Evolutionary conservation across 805 yeast species (phyloP).

Genomic region (Candida ficus): DNA sequence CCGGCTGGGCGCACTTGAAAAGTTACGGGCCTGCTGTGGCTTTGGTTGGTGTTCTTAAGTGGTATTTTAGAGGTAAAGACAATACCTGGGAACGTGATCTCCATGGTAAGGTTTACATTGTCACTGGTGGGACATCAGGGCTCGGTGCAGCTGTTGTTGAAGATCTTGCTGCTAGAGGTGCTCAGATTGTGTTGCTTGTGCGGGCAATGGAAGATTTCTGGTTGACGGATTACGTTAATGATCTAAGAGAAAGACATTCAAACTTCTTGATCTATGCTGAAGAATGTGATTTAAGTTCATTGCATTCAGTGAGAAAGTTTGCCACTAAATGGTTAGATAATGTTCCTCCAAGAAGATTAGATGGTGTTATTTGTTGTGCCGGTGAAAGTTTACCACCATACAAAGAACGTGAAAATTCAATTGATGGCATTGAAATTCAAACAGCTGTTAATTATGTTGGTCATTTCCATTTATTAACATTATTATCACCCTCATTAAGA

Average conservation of each 20-base stretch:
- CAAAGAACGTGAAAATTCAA: constrained; percentile 54
- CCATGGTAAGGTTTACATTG: constrained; percentile 80
- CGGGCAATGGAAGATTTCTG: constrained; percentile 62
- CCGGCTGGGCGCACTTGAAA: constrained; percentile 63
- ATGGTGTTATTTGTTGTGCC: constrained; percentile 86
- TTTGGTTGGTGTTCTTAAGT: constrained; percentile 47
- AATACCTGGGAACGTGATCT: constrained; percentile 92
- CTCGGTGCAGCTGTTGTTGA: constrained; percentile 72
- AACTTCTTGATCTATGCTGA: constrained; percentile 88
- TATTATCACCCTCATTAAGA: constrained; percentile 77
- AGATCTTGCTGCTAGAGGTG: constrained; percentile 77
- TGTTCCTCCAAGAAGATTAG: constrained; percentile 84
- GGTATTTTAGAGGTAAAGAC: constrained; percentile 69
- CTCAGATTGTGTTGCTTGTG: constrained; percentile 74
- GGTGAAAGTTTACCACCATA: constrained; percentile 75
- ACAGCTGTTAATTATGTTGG: constrained; percentile 78
- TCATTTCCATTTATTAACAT: constrained; percentile 73
- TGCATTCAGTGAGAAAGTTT: constrained; percentile 76
- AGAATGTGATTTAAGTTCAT: constrained; percentile 70
- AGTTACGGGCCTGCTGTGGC: constrained; percentile 51
- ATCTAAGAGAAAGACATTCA: constrained; percentile 61
- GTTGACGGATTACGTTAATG: constrained; percentile 75
- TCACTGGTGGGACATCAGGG: constrained; percentile 95
- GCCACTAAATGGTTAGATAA: constrained; percentile 95
- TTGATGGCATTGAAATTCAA: constrained; percentile 85